Percentiles rank a stretch among this genome's conserved stretches.
phyloP scores from a whole-genome alignment of 1,284 basidiomycete species.

The Papiliotrema laurentii region DNA sequence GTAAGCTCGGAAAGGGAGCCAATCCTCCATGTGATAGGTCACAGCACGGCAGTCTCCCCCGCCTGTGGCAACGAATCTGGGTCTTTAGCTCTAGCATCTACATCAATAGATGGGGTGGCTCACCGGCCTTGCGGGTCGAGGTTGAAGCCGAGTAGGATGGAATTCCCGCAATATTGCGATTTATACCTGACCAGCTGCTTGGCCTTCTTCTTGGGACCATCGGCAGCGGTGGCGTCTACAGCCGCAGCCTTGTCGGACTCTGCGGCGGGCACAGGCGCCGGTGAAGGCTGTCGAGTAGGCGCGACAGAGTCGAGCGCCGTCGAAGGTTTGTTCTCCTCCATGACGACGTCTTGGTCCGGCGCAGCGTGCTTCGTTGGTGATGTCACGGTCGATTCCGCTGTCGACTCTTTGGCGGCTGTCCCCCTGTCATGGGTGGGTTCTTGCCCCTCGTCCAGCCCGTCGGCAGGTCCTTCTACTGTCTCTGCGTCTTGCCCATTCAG shows the following conservation, averaged over 20 bases:
- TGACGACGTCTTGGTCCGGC: conserved; percentile 13
- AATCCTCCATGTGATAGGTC: conserved; percentile 31
- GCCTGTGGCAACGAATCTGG: conserved; percentile 32
- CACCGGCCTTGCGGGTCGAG: conserved; percentile 5
- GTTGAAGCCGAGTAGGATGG: conserved; percentile 23
- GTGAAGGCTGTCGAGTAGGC: not conserved
- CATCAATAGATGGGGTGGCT: not conserved
- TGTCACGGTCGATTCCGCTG: not conserved
- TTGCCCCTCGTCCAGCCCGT: conserved; percentile 7
- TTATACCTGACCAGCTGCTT: conserved; percentile 26
- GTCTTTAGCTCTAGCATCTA: not conserved
- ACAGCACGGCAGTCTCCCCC: conserved; percentile 40
- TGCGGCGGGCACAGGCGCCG: not conserved
- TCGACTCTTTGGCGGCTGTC: not conserved
- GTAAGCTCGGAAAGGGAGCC: conserved; percentile 35
- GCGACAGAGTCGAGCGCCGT: not conserved
- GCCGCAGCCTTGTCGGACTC: not conserved
- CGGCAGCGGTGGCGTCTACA: conserved; percentile 6
- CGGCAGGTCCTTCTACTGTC: conserved; percentile 8
- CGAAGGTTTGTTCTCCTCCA: conserved; percentile 2
- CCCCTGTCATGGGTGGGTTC: not conserved
- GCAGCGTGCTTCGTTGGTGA: no score
- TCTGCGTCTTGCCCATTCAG: conserved; percentile 3
- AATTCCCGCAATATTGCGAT: conserved; percentile 22
- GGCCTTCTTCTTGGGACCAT: conserved; percentile 17